phyloP scores from a whole-genome alignment of 2,329 filamentous ascomycete genomes.

The Colletotrichum sojae region DNA sequence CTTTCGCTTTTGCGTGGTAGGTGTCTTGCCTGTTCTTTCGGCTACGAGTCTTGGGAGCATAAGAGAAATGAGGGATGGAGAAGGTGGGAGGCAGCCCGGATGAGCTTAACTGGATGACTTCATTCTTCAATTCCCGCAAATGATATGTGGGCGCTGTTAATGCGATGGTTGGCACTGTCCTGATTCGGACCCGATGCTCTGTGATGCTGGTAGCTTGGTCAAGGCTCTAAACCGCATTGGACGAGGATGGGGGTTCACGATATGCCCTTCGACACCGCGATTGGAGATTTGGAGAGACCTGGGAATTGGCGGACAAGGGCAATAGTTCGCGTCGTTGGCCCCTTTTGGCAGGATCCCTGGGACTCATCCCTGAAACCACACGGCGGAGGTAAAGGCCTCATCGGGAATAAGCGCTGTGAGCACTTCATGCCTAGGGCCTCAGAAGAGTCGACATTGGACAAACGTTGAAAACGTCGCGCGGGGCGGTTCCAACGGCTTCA shows the following conservation, averaged over 20 bases:
- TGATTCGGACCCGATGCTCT: conserved; percentile 6
- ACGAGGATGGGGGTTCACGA: neutral
- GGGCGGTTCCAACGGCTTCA: conserved; percentile 5
- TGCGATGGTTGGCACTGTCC: conserved; percentile 11
- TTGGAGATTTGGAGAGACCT: neutral
- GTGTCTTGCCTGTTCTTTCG: neutral
- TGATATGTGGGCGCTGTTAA: conserved; percentile 16
- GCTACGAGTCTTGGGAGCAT: too few species aligned
- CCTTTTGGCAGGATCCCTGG: conserved; percentile 1
- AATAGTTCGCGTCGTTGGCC: conserved; percentile 7
- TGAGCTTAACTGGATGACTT: conserved; percentile 24
- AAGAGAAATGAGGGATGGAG: neutral
- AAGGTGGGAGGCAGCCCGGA: neutral
- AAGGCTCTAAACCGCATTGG: neutral
- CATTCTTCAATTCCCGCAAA: conserved; percentile 11
- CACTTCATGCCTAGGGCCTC: neutral
- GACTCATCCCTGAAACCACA: neutral
- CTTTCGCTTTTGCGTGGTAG: neutral
- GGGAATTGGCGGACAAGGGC: neutral
- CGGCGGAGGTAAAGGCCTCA: conserved; percentile 9
- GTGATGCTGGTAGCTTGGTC: neutral
- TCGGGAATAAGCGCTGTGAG: conserved; percentile 15
- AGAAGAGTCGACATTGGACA: neutral
- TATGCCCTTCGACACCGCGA: neutral
- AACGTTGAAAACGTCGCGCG: neutral